Evolutionary conservation across 164 flowering plant species (phyloP).

Genomic region (Sedum album): DNA sequence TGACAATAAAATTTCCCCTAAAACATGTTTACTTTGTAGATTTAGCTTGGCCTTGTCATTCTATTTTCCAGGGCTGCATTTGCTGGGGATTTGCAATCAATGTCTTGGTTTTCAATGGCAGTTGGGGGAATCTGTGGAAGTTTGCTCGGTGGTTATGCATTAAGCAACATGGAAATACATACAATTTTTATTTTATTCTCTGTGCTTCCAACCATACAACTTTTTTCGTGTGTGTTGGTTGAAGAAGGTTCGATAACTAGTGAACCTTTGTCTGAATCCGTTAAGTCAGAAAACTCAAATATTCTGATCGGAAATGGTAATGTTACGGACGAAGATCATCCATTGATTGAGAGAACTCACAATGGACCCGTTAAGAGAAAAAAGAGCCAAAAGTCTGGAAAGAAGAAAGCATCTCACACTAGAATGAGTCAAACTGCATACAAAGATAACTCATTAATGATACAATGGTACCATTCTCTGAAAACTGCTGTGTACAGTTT

Average conservation of each 20-base stretch:
- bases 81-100: constrained; percentile 90
- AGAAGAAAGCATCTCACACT: constrained; percentile 13
- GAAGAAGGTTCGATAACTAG: constrained; percentile 36
- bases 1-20: not conserved
- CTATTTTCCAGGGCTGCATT: constrained; percentile 54
- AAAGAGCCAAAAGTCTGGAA: constrained; percentile 37
- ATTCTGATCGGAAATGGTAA: constrained; percentile 19
- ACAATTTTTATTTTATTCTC: constrained; percentile 72
- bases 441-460: constrained; percentile 24
- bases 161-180: constrained; percentile 45
- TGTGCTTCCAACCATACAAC: constrained; percentile 56
- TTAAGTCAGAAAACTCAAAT: constrained; percentile 19
- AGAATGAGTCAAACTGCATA: constrained; percentile 18
- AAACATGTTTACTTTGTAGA: not conserved
- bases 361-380: constrained; percentile 38
- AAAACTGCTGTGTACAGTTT: constrained; percentile 54
- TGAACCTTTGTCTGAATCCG: constrained; percentile 22
- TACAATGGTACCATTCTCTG: constrained; percentile 47
- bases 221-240: constrained; percentile 73
- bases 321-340: constrained; percentile 24
- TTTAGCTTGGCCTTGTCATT: constrained; percentile 4
- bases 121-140: constrained; percentile 89
- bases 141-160: constrained; percentile 77
- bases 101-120: constrained; percentile 92
- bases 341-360: constrained; percentile 18